Evolutionary conservation across 1,284 basidiomycete species (phyloP), one percentile per base, ranked within the genome.

Genomic region (Omphalotus olearius): DNA sequence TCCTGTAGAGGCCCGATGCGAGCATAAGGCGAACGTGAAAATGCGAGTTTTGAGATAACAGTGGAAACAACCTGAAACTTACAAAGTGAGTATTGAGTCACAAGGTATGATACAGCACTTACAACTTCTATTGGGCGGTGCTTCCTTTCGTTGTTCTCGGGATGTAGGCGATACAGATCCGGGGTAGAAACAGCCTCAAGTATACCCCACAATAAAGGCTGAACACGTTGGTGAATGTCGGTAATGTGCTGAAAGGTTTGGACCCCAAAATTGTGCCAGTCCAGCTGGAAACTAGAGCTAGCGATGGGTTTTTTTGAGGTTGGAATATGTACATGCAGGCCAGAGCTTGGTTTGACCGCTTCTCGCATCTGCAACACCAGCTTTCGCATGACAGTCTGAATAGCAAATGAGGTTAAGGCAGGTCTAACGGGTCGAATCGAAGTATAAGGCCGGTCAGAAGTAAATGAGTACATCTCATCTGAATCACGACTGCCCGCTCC

Each of bases 351-450:
- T 41, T 50, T 28, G 11, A 50, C 38, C 18, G 47, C 47, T 20
- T 40, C 39, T 11, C 30, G 23, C 18, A 42, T 42, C 33, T 42
- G n/a, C 46, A 16, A 23, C n/a, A 6, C 46, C 10, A 47, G 28
- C 46, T 47, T 25, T 10, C 33, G 28, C n/a, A 16, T 11, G 11
- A 50, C 28, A 2, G 23, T 33, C 26, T 50, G 47, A 6, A 50
- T 26, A 11, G 47, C 47, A 35, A 43, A 50, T 9, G 39, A 50
- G 4, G 47, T 30, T 17, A 50, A 18, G 23, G 47, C 47, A 25
- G 39, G 39, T n/a, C 47, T 10, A 16, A 50, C 47, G 30, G 37
- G 17, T 13, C 10, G 2, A 2, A 50, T 42, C 7, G 25, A 10
- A n/a, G 25, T 28, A 17, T 50, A 50, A 28, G 47, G 40, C 20